Evolutionary conservation across 208 protist species (phyloP), one percentile per base, ranked within the genome.

Genomic region (Acanthamoeba castellanii): DNA sequence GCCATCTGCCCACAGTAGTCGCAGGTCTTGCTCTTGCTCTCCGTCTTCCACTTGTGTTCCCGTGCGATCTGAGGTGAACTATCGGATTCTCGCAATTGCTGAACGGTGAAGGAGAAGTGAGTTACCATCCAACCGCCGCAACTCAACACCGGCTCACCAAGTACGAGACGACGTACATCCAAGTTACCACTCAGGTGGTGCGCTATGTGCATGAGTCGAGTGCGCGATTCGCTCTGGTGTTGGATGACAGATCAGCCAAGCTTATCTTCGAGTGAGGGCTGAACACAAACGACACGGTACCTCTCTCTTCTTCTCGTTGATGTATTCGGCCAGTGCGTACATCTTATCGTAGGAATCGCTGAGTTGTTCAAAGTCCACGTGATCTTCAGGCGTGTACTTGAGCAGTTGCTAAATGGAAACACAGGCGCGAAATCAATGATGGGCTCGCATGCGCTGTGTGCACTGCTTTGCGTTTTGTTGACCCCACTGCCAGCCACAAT

Each of bases 261-360:
- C n/a, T 70, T 3, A 34, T 76, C 5, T 20, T 45, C 11, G 14
- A 70, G 59, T 32, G 70, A 72, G 45, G 55, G 34, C 30, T 92
- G 55, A 11, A 52, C 13, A 4, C 4, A 52, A 1, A 52, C 0
- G 30, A 68, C 47, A 27, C 25, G n/a, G 34, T 47, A 70, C 85
- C 85, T 92, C 85, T 72, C 61, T n/a, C 57, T 92, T 92, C 61
- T 92, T 92, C 30, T 92, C 85, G 37, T 92, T 92, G 52, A 92
- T 92, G 61, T 92, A 92, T 25, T 92, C 61, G 47, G 85, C 85
- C n/a, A 92, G 57, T 4, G 52, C 85, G 25, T 92, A 92, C 85
- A 92, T 92, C 85, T 92, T 92, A 18, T 61, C 85, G 27, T 92
- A 92, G 52, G 85, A 52, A 42, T 72, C 61, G 61, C 45, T 72